Base-by-base conservation (phyloP, 2,329 filamentous ascomycete species). In the Aspergillus oerlinghausenensis region DNA sequence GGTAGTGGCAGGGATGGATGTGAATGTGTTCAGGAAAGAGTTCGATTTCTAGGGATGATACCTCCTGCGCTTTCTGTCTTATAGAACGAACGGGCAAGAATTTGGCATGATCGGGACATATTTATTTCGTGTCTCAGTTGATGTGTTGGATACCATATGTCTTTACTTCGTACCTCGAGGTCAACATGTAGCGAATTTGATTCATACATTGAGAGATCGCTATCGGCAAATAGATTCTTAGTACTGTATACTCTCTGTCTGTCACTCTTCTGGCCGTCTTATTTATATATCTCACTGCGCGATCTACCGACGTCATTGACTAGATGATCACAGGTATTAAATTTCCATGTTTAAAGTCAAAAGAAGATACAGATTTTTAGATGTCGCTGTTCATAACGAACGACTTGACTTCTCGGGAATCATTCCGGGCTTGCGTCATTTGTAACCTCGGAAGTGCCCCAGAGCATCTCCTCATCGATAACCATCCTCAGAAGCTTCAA, bases 1-100 rank as follows among this genome's bases (percentile, higher is more conserved):
- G 78, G 94, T 97, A 5, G 87, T 92, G 11, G 85, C 87, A 1
- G 93, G 92, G 26, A 93, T 99, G 79, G 91, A 97, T 76, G 87
- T 96, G 26, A 90, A 94, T 69, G 80, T 86, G 42, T 96, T 99
- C 80, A 85, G 92, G 67, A 85, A 86, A 56, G 92, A 97, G 69
- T 94, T 97, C 80, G 92, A 96, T 58, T 96, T 96, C 71, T 89
- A 73, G 71, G 61, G 49, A 40, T 49, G 55, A 21, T 47, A 32
- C 28, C 29, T 49, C 42, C 43, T 51, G 5, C 51, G 55, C 26
- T 40, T 52, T 32, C 23, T 54, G 49, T 32, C 35, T 52, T 51
- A 40, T 38, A 40, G 49, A 45, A 32, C 17, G 35, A 19, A 49
- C 32, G 25, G 19, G 8, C 40, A 17, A 40, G 35, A n/a, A 28